A percentile compares a stretch with the other conserved stretches of the same genome.
These are phyloP conservation scores for Thermothielavioides terrestris DNA, from an alignment of 495 filamentous ascomycete species.

Conservation along the genomic window DNA sequence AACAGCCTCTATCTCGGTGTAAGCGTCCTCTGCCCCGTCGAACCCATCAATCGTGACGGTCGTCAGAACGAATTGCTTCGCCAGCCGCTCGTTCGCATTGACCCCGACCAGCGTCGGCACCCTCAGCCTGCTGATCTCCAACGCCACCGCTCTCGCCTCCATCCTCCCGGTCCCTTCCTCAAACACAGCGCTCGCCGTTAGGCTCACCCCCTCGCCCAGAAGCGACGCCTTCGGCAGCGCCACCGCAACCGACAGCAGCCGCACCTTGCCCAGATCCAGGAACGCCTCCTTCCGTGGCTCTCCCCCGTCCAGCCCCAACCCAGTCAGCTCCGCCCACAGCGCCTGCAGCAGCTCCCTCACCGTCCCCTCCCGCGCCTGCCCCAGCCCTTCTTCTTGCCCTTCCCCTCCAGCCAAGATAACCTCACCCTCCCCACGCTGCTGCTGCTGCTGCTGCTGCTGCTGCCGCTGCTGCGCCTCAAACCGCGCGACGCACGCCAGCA, in stretches of 20 bases:
- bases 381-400: neutral
- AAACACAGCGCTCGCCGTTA: constrained; percentile 33
- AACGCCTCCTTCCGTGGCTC: neutral
- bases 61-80: constrained; percentile 50
- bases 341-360: neutral
- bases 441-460: too few species aligned
- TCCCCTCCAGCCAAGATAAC: too few species aligned
- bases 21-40: constrained; percentile 30
- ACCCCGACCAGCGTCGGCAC: constrained; percentile 54
- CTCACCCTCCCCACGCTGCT: too few species aligned
- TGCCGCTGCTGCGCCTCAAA: constrained; percentile 5
- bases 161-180: constrained; percentile 9
- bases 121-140: constrained; percentile 34
- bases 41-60: constrained; percentile 46
- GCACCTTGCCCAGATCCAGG: constrained; percentile 22
- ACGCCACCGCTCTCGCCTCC: constrained; percentile 22
- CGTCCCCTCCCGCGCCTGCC: neutral
- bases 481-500: constrained; percentile 28
- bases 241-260: constrained; percentile 32
- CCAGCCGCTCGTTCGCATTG: constrained; percentile 48
- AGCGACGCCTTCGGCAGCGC: constrained; percentile 46
- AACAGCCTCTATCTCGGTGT: constrained; percentile 38
- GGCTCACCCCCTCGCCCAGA: constrained; percentile 39
- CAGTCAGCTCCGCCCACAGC: constrained; percentile 5
- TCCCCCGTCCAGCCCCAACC: neutral